Conservation (phyloP, 306 rosid genomes). For the Pachyrhizus erosus region DNA sequence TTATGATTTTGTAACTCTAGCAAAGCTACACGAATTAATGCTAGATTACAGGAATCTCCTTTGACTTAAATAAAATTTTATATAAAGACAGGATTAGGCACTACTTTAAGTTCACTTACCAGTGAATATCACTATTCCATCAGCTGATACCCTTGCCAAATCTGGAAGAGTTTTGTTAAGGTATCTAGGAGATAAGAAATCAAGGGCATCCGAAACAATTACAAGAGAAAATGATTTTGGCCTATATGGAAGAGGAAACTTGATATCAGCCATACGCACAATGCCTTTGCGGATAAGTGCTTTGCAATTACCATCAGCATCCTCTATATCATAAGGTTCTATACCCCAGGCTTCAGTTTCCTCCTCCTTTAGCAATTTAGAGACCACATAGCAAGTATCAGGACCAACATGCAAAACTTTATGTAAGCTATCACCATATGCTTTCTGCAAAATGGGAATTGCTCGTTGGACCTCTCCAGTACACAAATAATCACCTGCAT, state of each 20-base stretch:
- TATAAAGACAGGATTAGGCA: background rate
- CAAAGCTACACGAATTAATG: background rate
- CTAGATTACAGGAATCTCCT: background rate
- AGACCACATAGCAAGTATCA: constrained; percentile 58
- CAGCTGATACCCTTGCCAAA: constrained; percentile 64
- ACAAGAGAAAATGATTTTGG: constrained; percentile 64
- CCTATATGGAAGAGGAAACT: constrained; percentile 70
- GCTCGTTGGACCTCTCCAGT: constrained; percentile 57
- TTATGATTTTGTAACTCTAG: background rate
- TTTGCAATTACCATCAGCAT: constrained; percentile 59
- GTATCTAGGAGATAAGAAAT: constrained; percentile 65
- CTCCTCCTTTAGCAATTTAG: constrained; percentile 58
- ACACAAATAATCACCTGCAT: constrained; percentile 64
- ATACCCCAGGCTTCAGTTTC: constrained; percentile 79
- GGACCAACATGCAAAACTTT: constrained; percentile 68
- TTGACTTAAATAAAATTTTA: background rate
- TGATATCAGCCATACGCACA: constrained; percentile 68
- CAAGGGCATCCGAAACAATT: constrained; percentile 68
- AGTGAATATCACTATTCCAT: constrained; percentile 62
- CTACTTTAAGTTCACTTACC: constrained; percentile 43
- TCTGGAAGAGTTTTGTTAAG: constrained; percentile 75
- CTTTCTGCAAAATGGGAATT: constrained; percentile 56
- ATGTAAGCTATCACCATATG: constrained; percentile 60
- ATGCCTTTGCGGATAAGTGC: constrained; percentile 60
- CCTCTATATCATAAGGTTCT: constrained; percentile 74